Evolutionary conservation across 225 moss, liverwort and hornwort species (phyloP).

Genomic region (Sphagnum tenellum): DNA sequence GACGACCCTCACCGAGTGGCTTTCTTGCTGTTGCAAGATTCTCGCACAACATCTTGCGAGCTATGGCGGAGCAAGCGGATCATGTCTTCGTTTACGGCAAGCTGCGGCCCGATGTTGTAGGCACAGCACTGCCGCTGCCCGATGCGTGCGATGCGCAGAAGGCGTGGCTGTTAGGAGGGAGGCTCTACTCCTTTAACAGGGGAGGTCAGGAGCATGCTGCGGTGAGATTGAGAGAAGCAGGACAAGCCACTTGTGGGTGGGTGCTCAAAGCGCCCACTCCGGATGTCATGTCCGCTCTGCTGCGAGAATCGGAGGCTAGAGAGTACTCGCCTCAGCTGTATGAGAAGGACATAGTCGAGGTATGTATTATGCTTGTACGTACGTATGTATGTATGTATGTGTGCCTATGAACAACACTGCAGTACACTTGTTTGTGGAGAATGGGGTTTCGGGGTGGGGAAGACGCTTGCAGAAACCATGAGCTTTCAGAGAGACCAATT

Average conservation of each 20-base stretch:
- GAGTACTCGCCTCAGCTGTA: slow-evolving; percentile 64
- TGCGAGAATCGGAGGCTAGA: slow-evolving; percentile 67
- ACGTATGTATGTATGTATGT: too few species aligned
- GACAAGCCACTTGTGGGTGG: slow-evolving; percentile 66
- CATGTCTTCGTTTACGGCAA: slow-evolving; percentile 78
- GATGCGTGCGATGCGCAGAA: slow-evolving; percentile 32
- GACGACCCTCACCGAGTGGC: too few species aligned
- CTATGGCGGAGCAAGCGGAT: slow-evolving; percentile 18
- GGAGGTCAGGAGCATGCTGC: slow-evolving; percentile 67
- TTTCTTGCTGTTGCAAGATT: too few species aligned
- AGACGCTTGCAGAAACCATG: too few species aligned
- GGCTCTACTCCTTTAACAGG: slow-evolving; percentile 56
- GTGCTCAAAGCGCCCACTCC: slow-evolving; percentile 49
- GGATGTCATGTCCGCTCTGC: slow-evolving; percentile 39
- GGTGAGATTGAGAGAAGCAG: slow-evolving; percentile 68
- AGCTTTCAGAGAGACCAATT: too few species aligned
- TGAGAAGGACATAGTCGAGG: slow-evolving; percentile 81
- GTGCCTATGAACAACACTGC: too few species aligned
- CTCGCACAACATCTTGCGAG: too few species aligned
- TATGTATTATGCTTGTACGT: slow-evolving; percentile 4
- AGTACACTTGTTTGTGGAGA: too few species aligned
- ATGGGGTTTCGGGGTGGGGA: too few species aligned
- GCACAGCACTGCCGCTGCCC: slow-evolving; percentile 30
- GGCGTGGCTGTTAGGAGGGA: slow-evolving; percentile 67
- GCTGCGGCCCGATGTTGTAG: slow-evolving; percentile 58